Conservation (phyloP, 768 basidiomycete genomes). For the Leccinum barrowsii region DNA sequence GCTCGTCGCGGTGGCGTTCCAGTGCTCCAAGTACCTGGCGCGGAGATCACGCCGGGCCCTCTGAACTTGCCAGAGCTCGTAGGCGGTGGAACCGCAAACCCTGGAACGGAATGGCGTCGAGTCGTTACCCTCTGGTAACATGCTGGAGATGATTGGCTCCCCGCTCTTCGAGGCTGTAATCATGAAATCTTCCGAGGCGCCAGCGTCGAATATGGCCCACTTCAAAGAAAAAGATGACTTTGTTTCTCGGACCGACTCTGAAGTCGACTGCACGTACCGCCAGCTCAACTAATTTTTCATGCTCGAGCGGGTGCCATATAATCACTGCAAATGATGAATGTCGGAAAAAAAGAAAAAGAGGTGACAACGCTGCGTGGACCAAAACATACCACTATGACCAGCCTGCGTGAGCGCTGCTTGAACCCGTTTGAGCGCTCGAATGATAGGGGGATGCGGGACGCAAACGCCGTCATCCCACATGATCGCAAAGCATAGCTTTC, state of each 20-base stretch:
- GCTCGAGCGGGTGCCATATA: conserved; percentile 61
- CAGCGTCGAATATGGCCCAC: conserved; percentile 45
- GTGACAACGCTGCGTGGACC: neutral
- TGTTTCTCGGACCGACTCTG: neutral
- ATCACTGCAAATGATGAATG: conserved; percentile 46
- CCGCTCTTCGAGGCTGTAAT: conserved; percentile 37
- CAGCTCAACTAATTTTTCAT: conserved; percentile 40
- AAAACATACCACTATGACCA: conserved; percentile 58
- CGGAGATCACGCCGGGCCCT: conserved; percentile 45
- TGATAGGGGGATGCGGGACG: conserved; percentile 61
- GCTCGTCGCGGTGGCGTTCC: conserved; percentile 47
- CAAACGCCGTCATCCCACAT: conserved; percentile 63
- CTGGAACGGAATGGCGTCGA: conserved; percentile 22
- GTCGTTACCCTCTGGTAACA: conserved; percentile 35
- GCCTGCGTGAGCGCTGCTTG: conserved; percentile 55
- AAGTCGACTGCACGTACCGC: conserved; percentile 35
- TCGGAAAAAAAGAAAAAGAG: neutral
- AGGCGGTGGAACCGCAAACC: conserved; percentile 41
- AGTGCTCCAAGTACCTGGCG: conserved; percentile 56
- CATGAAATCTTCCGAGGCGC: conserved; percentile 44
- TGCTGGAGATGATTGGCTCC: conserved; percentile 50
- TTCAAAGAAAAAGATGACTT: conserved; percentile 13
- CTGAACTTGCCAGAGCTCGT: conserved; percentile 67
- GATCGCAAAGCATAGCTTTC: conserved; percentile 53
- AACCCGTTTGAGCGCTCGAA: conserved; percentile 52